Evolutionary conservation across 805 yeast genomes (phyloP), one percentile per base, ranked within the genome.

Genomic region (Candida adriatica): DNA sequence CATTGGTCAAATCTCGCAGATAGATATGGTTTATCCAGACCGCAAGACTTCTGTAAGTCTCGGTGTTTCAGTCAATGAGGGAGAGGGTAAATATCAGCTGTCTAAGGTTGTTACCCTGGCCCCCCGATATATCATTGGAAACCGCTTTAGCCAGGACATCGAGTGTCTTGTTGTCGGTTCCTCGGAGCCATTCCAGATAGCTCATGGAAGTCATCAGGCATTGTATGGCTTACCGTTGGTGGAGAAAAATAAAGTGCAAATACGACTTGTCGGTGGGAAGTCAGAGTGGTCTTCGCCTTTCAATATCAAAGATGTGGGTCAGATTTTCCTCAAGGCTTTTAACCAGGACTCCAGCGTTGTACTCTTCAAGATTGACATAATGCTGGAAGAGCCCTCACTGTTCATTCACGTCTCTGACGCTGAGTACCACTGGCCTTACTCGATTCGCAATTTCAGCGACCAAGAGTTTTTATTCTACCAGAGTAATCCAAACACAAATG

Each of bases 271-370:
- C 6, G 79, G 77, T 5, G 58, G 69, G 6, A 64, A 68, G 7
- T 61, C 78, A 2, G 64, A 69, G 18, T 86, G 95, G 94, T 83
- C 96, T 0, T 77, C 96, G 0, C 94, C 97, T 2, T 86, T 94
- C 52, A 68, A 70, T 13, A 73, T 92, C 42, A 75, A 79, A 31
- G 95, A 90, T 47, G 70, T 87, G 28, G 99, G 98, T 5, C 79
- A 82, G 35, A 61, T 81, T 1, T 82, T 72, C 50, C 63, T 92
- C 42, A 82, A 90, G 44, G 70, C 86, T 2, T 64, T 68, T 38
- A 76, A 73, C 34, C 73, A 69, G 18, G 68, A 68, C n/a, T 60
- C 70, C 10, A 84, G 84, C 0, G 94, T 84, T 48, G 64, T 70
- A 16, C 62, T 92, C 24, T 56, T 87, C 20, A 77, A 82, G 49